Evolutionary conservation across 352 stramenopile genomes (phyloP).

Genomic region (Aphanomyces stellatus): DNA sequence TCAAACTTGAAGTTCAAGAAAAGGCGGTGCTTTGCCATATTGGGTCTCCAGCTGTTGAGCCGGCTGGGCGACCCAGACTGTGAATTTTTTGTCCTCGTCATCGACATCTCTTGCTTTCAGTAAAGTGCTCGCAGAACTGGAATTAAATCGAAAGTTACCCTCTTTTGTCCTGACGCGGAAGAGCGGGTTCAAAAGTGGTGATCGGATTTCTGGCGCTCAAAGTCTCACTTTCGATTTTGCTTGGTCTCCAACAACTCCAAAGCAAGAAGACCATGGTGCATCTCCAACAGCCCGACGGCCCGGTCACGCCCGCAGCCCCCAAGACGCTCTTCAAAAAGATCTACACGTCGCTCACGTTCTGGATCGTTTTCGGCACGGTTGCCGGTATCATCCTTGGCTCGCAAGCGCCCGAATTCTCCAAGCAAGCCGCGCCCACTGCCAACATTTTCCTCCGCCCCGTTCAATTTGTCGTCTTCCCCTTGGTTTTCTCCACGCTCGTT

Average conservation of each 20-base stretch:
- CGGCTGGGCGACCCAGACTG: too few relatives aligned
- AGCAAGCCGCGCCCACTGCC: slow-evolving; percentile 42
- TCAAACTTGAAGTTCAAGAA: too few relatives aligned
- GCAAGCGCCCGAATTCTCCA: slow-evolving; percentile 36
- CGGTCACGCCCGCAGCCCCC: neutral
- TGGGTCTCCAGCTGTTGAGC: too few relatives aligned
- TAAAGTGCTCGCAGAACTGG: too few relatives aligned
- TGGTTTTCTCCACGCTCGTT: slow-evolving; percentile 52
- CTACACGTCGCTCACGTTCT: slow-evolving; percentile 48
- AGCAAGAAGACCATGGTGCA: neutral
- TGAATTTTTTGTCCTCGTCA: too few relatives aligned
- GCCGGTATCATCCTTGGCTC: slow-evolving; percentile 39
- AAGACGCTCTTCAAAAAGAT: slow-evolving; percentile 30
- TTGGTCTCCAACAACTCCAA: neutral
- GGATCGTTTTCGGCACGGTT: slow-evolving; percentile 40
- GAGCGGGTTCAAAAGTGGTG: too few relatives aligned
- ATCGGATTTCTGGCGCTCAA: too few relatives aligned
- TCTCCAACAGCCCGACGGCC: neutral
- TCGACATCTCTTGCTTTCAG: too few relatives aligned
- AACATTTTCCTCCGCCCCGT: slow-evolving; percentile 44
- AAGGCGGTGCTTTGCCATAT: too few relatives aligned
- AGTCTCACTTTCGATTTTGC: neutral
- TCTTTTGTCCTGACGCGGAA: too few relatives aligned
- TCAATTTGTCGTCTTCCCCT: slow-evolving; percentile 57
- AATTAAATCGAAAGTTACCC: too few relatives aligned